A percentile compares a stretch with the other conserved stretches of the same genome.
Conservation (phyloP, 345 rosid species). For the Physaria fendleri region DNA sequence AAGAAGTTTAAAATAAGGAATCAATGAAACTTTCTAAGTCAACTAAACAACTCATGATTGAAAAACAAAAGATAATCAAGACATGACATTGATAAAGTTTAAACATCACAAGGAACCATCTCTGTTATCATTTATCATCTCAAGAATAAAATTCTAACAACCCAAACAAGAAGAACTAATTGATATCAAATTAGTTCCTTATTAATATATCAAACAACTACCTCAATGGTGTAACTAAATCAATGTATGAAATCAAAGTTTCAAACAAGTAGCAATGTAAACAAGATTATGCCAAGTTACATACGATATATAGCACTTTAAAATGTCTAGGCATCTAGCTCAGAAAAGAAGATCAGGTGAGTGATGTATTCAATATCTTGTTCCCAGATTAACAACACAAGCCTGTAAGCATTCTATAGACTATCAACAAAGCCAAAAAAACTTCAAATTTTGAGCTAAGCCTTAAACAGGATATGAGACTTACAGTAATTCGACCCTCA, state of each 20-base stretch:
- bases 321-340: neutral
- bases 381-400: neutral
- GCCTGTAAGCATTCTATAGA: neutral
- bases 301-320: neutral
- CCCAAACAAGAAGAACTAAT: neutral
- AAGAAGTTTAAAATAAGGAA: neutral
- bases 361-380: neutral
- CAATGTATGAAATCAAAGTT: neutral
- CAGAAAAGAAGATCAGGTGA: neutral
- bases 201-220: neutral
- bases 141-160: neutral
- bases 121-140: neutral
- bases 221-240: neutral
- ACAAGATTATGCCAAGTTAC: neutral
- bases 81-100: neutral
- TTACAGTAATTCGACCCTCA: conserved; percentile 50
- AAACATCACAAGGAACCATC: neutral
- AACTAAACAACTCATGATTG: neutral
- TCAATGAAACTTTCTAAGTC: neutral
- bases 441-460: neutral
- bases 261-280: neutral
- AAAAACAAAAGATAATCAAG: neutral
- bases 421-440: neutral
- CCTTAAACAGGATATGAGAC: neutral
- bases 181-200: neutral